Conservation (phyloP, 2,329 filamentous ascomycete genomes). For the Claviceps digitariae region DNA sequence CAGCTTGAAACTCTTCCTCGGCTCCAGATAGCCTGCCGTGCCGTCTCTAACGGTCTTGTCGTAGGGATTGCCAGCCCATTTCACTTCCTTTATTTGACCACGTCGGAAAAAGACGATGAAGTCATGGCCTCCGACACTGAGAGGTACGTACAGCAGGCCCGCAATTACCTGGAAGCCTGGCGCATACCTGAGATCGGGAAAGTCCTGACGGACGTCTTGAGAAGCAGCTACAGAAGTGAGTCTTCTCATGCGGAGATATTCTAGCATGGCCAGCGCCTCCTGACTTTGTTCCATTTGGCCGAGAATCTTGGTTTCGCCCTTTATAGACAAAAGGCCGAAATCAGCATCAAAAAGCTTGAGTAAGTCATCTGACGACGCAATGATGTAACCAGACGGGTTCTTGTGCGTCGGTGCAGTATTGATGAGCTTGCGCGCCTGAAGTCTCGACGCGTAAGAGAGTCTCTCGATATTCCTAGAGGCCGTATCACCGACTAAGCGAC, state of each 20-base stretch:
- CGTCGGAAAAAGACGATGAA: slow-evolving; percentile 89
- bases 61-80: slow-evolving; percentile 79
- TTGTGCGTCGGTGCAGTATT: slow-evolving; percentile 69
- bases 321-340: slow-evolving; percentile 71
- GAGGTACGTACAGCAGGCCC: slow-evolving; percentile 67
- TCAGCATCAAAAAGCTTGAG: slow-evolving; percentile 77
- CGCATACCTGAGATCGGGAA: slow-evolving; percentile 66
- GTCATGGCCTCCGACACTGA: slow-evolving; percentile 62
- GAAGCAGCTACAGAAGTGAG: slow-evolving; percentile 66
- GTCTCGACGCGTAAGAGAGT: slow-evolving; percentile 68
- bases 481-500: slow-evolving; percentile 71
- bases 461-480: slow-evolving; percentile 80
- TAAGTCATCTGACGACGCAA: slow-evolving; percentile 77
- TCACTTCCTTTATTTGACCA: slow-evolving; percentile 61
- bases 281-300: slow-evolving; percentile 63
- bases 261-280: slow-evolving; percentile 70
- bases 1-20: slow-evolving; percentile 62
- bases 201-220: slow-evolving; percentile 62
- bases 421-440: slow-evolving; percentile 79
- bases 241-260: slow-evolving; percentile 66
- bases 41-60: slow-evolving; percentile 63
- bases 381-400: slow-evolving; percentile 80
- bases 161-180: slow-evolving; percentile 70
- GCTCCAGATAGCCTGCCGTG: slow-evolving; percentile 62
- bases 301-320: slow-evolving; percentile 78